Conservation (phyloP, 495 filamentous ascomycete species). For the Glarea lozoyensis region DNA sequence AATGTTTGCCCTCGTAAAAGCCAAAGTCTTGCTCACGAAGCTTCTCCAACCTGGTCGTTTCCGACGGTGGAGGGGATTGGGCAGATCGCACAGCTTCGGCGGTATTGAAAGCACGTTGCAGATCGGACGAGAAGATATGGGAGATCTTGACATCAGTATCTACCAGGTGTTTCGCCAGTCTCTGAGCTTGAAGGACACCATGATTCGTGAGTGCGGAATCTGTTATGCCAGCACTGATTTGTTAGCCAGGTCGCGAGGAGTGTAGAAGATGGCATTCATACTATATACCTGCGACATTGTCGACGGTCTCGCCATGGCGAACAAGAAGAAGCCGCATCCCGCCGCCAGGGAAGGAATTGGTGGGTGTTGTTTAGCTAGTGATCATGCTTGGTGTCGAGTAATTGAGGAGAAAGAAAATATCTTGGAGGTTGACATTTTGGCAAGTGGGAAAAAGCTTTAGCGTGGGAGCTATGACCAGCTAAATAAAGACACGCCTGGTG, state of each 20-base stretch:
- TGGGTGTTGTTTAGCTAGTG: conserved; percentile 7
- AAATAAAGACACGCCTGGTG: no score
- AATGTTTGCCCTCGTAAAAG: conserved; percentile 54
- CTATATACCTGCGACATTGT: conserved; percentile 74
- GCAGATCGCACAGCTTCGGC: conserved; percentile 53
- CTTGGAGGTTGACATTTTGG: not conserved
- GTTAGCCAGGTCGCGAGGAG: no score
- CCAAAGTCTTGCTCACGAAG: conserved; percentile 69
- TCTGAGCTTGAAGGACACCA: conserved; percentile 64
- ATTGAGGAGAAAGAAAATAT: conserved; percentile 3
- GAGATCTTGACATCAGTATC: conserved; percentile 28
- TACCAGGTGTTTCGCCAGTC: conserved; percentile 52
- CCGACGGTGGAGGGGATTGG: conserved; percentile 26
- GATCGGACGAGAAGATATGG: conserved; percentile 70
- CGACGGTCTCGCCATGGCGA: conserved; percentile 80
- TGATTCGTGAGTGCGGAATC: conserved; percentile 78
- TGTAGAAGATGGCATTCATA: no score
- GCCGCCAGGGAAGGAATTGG: conserved; percentile 14
- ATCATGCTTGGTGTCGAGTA: conserved; percentile 3
- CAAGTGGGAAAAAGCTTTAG: not conserved
- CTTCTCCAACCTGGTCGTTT: conserved; percentile 39
- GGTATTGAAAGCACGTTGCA: conserved; percentile 64
- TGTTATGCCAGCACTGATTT: conserved; percentile 60
- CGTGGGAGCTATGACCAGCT: not conserved
- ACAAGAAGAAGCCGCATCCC: conserved; percentile 68